These are phyloP conservation scores for Acanthamoeba healyi DNA, from an alignment of 208 protist species.

Conservation along the genomic window DNA sequence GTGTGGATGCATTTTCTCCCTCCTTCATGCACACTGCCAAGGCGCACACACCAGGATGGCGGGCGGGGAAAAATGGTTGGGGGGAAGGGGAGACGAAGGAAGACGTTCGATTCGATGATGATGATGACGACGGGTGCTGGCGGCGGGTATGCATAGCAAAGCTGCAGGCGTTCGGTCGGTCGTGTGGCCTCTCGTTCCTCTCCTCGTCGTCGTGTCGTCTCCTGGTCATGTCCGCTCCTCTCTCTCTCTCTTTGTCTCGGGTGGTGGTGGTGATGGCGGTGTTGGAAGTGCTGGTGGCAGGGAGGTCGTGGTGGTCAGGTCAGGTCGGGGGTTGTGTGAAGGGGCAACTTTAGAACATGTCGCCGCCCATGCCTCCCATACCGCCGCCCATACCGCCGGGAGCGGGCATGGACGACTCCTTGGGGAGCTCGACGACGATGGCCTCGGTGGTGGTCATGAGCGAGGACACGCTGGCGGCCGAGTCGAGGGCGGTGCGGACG, in stretches of 20 bases:
- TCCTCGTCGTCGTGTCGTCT: no score
- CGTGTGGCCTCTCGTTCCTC: background rate
- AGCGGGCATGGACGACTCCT: conserved; percentile 76
- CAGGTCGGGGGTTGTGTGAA: background rate
- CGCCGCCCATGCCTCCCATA: conserved; percentile 64
- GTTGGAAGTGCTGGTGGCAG: no score
- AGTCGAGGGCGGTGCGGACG: conserved; percentile 97
- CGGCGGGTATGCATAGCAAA: background rate
- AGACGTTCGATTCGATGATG: background rate
- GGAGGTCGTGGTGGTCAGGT: background rate
- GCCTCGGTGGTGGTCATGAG: conserved; percentile 99
- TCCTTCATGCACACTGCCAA: no score
- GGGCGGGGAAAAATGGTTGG: background rate
- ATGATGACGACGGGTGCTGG: background rate
- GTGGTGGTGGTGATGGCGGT: no score
- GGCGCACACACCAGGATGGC: no score
- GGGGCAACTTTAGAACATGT: conserved; percentile 61
- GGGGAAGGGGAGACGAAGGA: background rate
- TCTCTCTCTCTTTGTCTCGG: background rate
- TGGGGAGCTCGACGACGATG: conserved; percentile 92
- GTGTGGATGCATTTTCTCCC: no score
- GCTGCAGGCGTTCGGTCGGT: background rate
- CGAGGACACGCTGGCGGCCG: conserved; percentile 97
- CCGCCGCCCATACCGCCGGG: conserved; percentile 67
- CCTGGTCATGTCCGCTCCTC: no score